A percentile compares a stretch with the other conserved stretches of the same genome.
Evolutionary conservation across 176 grass and related monocot species (phyloP).

Genomic region (Dactylis glomerata): DNA sequence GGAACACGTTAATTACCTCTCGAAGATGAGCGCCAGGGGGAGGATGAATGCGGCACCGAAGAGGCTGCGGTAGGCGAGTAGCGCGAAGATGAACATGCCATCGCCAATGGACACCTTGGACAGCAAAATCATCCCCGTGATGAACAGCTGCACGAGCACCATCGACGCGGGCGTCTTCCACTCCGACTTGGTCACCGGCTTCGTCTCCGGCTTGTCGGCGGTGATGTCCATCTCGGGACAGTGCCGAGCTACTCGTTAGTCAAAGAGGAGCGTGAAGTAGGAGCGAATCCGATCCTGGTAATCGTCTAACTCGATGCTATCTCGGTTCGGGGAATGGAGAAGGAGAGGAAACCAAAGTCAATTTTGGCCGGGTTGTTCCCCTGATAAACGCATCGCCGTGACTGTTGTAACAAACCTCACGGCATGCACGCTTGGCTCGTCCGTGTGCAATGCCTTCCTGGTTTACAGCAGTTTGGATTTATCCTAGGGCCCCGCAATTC

Average conservation of each 20-base stretch:
- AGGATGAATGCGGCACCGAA: slow-evolving; percentile 27
- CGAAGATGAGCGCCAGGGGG: slow-evolving; percentile 32
- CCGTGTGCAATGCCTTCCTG: too few relatives aligned
- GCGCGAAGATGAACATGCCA: slow-evolving; percentile 38
- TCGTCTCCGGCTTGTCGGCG: not conserved
- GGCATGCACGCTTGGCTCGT: not conserved
- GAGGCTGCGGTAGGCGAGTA: slow-evolving; percentile 36
- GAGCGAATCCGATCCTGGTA: too few relatives aligned
- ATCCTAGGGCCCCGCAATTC: too few relatives aligned
- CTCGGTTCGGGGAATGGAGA: too few relatives aligned
- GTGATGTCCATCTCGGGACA: not conserved
- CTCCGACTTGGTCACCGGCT: not conserved
- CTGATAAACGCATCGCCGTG: not conserved
- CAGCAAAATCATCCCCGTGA: slow-evolving; percentile 43
- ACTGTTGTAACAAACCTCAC: not conserved
- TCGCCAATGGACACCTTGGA: slow-evolving; percentile 31
- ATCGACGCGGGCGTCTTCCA: slow-evolving; percentile 38
- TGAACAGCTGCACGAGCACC: slow-evolving; percentile 41
- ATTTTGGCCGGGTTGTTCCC: too few relatives aligned
- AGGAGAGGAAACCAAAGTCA: too few relatives aligned
- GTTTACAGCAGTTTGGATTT: too few relatives aligned
- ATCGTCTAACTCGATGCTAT: too few relatives aligned
- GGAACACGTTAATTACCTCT: not conserved
- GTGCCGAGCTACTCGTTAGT: too few relatives aligned
- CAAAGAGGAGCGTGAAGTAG: not conserved